These are phyloP conservation scores for Apiotrichum veenhuisii DNA, from an alignment of 1,284 basidiomycete species.

Conservation along the genomic window DNA sequence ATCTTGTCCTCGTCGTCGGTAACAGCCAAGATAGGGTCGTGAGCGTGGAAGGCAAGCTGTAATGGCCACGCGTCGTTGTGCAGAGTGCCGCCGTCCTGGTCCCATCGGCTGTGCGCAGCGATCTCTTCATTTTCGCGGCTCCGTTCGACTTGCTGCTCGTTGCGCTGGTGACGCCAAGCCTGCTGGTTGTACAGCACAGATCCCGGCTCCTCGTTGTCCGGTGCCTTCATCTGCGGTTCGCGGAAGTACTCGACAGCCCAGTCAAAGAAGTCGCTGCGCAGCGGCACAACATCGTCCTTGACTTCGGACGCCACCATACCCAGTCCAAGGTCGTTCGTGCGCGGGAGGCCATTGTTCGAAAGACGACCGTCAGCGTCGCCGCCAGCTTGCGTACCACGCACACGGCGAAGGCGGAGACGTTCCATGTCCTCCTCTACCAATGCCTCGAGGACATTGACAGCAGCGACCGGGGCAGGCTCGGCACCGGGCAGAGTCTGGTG, in stretches of 20 bases:
- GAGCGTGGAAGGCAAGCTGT: conserved; percentile 84
- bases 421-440: conserved; percentile 89
- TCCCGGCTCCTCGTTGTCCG: conserved; percentile 92
- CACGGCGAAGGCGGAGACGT: conserved; percentile 66
- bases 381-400: conserved; percentile 48
- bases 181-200: conserved; percentile 92
- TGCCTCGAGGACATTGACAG: conserved; percentile 76
- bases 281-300: conserved; percentile 62
- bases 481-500: conserved; percentile 3
- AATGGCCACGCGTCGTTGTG: conserved; percentile 67
- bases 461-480: conserved; percentile 39
- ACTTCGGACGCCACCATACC: conserved; percentile 51
- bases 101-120: conserved; percentile 76
- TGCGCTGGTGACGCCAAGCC: conserved; percentile 88
- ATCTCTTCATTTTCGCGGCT: conserved; percentile 55
- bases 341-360: conserved; percentile 42
- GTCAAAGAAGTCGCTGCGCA: conserved; percentile 89
- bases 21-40: conserved; percentile 80
- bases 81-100: conserved; percentile 70
- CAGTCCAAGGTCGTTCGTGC: conserved; percentile 42
- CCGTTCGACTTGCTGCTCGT: conserved; percentile 78
- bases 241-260: conserved; percentile 98
- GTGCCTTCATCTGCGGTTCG: conserved; percentile 97
- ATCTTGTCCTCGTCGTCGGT: conserved; percentile 84
- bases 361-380: conserved; percentile 39